Evolutionary conservation across 192 early-diverging fungal species (phyloP).

Genomic region (Allomyces javanicus): DNA sequence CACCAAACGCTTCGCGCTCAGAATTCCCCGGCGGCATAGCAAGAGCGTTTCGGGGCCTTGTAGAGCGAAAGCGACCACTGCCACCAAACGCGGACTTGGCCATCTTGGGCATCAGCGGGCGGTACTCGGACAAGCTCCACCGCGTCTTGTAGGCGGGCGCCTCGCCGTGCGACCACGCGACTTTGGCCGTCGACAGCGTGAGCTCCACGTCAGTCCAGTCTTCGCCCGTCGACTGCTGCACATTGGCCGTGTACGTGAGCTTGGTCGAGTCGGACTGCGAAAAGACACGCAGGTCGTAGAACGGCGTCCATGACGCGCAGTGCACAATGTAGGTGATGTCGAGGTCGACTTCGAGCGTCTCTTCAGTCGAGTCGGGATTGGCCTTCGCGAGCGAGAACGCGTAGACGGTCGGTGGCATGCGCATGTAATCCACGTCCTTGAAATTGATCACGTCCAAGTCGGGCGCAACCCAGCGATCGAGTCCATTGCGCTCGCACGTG

Average conservation of each 20-base stretch:
- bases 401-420: constrained; percentile 21
- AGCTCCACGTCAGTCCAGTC: neutral
- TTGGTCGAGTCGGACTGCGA: neutral
- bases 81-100: neutral
- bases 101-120: neutral
- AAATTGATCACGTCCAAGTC: no score
- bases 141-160: neutral
- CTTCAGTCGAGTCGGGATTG: no score
- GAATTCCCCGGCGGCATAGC: no score
- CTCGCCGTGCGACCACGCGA: neutral
- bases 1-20: no score
- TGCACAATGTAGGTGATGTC: no score
- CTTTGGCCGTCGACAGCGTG: neutral
- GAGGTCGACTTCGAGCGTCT: no score
- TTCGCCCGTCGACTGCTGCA: neutral
- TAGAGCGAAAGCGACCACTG: no score
- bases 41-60: no score
- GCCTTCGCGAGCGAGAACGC: constrained; percentile 27
- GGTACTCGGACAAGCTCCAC: no score
- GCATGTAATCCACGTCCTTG: no score
- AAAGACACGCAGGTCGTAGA: neutral
- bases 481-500: no score
- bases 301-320: neutral
- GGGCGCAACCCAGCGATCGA: no score
- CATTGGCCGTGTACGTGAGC: neutral